Evolutionary conservation across 306 rosid species (phyloP).

Genomic region (Sphenostylis stenocarpa): DNA sequence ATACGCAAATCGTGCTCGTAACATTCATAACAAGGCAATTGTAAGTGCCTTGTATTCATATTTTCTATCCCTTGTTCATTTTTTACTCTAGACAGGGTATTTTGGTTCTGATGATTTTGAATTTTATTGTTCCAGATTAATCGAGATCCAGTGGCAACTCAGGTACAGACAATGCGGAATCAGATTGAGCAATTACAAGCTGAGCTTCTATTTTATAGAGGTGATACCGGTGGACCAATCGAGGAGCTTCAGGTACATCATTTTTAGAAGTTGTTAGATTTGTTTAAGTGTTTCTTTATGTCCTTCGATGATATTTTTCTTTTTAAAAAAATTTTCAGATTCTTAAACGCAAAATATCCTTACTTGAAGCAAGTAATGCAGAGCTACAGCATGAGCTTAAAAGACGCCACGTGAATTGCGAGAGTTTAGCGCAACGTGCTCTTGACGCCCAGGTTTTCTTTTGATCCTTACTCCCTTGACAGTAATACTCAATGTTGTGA

Average conservation of each 20-base stretch:
- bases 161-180: conserved; percentile 74
- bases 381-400: conserved; percentile 74
- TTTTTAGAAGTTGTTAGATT: neutral
- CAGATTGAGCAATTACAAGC: conserved; percentile 93
- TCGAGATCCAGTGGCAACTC: conserved; percentile 87
- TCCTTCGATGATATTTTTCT: neutral
- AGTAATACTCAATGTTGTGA: conserved; percentile 34
- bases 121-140: conserved; percentile 59
- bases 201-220: conserved; percentile 83
- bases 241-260: conserved; percentile 81
- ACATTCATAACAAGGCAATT: conserved; percentile 93
- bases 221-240: conserved; percentile 69
- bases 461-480: conserved; percentile 20
- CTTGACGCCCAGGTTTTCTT: conserved; percentile 41
- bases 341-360: conserved; percentile 78
- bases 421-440: conserved; percentile 36
- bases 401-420: conserved; percentile 33
- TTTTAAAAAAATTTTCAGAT: conserved; percentile 50
- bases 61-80: neutral
- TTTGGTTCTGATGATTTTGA: conserved; percentile 10
- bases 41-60: conserved; percentile 51
- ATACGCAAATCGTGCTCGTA: conserved; percentile 99
- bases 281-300: conserved; percentile 20
- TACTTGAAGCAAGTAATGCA: conserved; percentile 87
- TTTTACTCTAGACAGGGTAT: neutral